phyloP scores from a whole-genome alignment of 495 filamentous ascomycete genomes.

The Tuber brumale region DNA sequence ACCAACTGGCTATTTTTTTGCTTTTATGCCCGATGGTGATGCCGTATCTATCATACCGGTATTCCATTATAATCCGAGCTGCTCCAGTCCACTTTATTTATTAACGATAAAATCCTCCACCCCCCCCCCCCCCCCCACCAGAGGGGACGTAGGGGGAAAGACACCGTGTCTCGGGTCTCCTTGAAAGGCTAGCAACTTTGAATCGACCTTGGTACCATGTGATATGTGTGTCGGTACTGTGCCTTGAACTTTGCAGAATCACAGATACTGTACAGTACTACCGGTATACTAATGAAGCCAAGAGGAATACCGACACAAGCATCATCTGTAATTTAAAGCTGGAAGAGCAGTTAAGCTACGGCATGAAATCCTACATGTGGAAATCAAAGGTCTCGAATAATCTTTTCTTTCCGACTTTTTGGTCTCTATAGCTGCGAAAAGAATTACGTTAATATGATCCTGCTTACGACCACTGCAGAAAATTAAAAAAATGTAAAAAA shows the following conservation, averaged over 20 bases:
- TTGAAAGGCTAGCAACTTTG: background rate
- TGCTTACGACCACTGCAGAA: background rate
- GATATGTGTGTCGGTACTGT: background rate
- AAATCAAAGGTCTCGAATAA: background rate
- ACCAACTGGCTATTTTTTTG: background rate
- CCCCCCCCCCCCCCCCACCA: background rate
- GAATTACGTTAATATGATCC: background rate
- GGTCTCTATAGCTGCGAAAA: background rate
- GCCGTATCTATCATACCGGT: background rate
- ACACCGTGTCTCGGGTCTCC: background rate
- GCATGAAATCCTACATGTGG: background rate
- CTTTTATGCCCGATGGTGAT: background rate
- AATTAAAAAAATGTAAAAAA: background rate
- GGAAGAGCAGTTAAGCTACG: background rate
- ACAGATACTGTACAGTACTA: background rate
- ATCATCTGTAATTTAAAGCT: background rate
- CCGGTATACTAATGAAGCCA: background rate
- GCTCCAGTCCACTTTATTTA: background rate
- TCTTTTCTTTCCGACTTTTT: background rate
- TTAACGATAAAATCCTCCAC: background rate
- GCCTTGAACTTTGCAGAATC: background rate
- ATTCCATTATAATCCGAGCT: background rate
- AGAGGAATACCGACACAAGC: background rate
- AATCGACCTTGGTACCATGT: background rate
- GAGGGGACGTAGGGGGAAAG: background rate